Evolutionary conservation across 176 grass and related monocot species (phyloP), one percentile per base, ranked within the genome.

Genomic region (Ananas comosus): DNA sequence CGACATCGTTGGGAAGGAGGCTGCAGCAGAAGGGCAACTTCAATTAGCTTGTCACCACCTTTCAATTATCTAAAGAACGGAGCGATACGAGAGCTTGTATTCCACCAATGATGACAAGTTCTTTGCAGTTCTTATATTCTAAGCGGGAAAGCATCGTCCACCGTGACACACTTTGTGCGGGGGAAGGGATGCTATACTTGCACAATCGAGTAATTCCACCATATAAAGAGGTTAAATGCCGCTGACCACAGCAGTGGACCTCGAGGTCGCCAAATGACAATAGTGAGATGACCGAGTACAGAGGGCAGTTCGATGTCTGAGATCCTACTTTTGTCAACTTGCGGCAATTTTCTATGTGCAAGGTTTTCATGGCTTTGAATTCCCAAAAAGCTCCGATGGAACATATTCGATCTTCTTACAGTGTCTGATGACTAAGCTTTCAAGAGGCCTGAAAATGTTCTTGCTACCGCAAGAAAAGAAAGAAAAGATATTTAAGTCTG

Each of bases 81-180:
- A 58, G 54, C 3, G 14, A 17, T 14, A 58, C 13, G 10, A 72
- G 28, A 19, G 53, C 53, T 22, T 56, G 56, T 19, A 72, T 49
- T 49, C 53, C 53, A 28, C 28, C 70, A 72, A 12, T 61, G 70
- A 72, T 72, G 53, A 14, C 47, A n/a, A 72, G 10, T 11, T 48
- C 24, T 48, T 13, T 13, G 33, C 70, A 72, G 17, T 19, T 12
- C 1, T 9, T 2, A n/a, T 49, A 72, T 72, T 0, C 9, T 16
- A 72, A 49, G 0, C 3, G 2, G 13, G 9, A 11, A 18, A 72
- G 56, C 1, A 0, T 2, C n/a, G 9, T 22, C 28, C 49, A 13
- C 22, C n/a, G 11, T 48, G 10, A 29, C 58, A 47, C 24, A 72
- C 53, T n/a, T 17, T 72, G 29, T 61, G 25, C 1, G 70, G 49